Evolutionary conservation across 805 yeast genomes (phyloP), one percentile per base, ranked within the genome.

Genomic region (Brettanomyces sp.): DNA sequence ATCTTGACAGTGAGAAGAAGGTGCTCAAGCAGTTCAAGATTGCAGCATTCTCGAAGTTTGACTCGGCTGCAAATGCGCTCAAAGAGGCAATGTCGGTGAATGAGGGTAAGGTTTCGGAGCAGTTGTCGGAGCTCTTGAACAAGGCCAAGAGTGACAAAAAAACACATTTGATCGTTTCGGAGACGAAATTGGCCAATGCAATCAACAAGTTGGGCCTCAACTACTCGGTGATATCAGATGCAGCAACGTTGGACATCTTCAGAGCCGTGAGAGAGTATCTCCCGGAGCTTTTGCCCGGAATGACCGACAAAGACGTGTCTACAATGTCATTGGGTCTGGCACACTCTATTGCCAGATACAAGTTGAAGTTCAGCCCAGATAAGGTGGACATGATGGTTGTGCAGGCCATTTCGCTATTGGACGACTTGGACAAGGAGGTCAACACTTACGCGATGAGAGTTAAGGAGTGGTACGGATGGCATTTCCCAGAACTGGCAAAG

Each of bases 401-500:
- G 53, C 99, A 93, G 74, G 99, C 99, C 48, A 93, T 93, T 69
- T 96, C 98, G 21, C 74, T 93, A 55, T 77, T 93, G 62, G 99
- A 93, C 61, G 97, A 93, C 63, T 77, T 93, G 59, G 99, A 93
- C 73, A 93, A 93, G 72, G 99, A 93, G 69, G 78, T 93, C 59
- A 93, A 93, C 73, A 93, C 97, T 45, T 93, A 91, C 60, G 96
- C 98, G 56, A 93, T 93, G 99, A 82, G 99, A 74, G 80, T 91
- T 71, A 93, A 91, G 73, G 99, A 93, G 73, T 93, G 99, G 99
- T 93, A 93, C 72, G 99, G 99, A 55, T 93, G 99, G 99, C 99
- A 93, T 70, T 93, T 93, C 82, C 99, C 99, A 36, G 99, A 93
- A 70, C 80, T 93, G 80, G 96, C 97, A 60, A 93, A 93, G 77